Evolutionary conservation across 1,139 yeast genomes (phyloP).

Genomic region (Yamadazyma diddensiae): DNA sequence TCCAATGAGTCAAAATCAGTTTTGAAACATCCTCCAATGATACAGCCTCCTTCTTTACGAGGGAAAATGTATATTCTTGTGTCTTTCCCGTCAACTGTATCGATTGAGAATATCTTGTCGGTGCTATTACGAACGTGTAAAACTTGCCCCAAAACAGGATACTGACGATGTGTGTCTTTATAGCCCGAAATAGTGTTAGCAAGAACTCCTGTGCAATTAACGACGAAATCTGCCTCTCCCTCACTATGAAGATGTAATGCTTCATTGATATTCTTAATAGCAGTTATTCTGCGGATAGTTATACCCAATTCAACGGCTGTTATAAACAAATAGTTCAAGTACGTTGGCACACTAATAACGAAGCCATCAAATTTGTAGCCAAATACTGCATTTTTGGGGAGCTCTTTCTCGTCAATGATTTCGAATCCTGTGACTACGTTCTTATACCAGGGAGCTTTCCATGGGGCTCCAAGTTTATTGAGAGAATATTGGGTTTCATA

Average conservation of each 20-base stretch:
- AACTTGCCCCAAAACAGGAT: conserved; percentile 39
- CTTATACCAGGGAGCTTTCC: conserved; percentile 45
- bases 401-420: conserved; percentile 24
- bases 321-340: conserved; percentile 43
- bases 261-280: conserved; percentile 23
- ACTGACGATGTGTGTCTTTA: conserved; percentile 25
- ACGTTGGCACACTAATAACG: conserved; percentile 48
- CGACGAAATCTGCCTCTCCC: conserved; percentile 34
- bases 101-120: conserved; percentile 25
- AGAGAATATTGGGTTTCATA: conserved; percentile 26
- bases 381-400: conserved; percentile 28
- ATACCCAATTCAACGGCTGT: conserved; percentile 40
- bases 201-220: conserved; percentile 46
- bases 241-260: conserved; percentile 24
- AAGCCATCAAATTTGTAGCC: conserved; percentile 48
- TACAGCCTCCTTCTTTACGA: conserved; percentile 52
- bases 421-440: conserved; percentile 33
- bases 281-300: conserved; percentile 25
- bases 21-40: conserved; percentile 50
- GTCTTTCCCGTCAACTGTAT: conserved; percentile 26
- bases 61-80: conserved; percentile 51
- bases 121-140: conserved; percentile 38
- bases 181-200: conserved; percentile 32
- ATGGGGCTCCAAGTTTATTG: conserved; percentile 7
- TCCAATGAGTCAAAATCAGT: conserved; percentile 19